Conservation (phyloP, 306 rosid genomes). For the Pueraria montana region DNA sequence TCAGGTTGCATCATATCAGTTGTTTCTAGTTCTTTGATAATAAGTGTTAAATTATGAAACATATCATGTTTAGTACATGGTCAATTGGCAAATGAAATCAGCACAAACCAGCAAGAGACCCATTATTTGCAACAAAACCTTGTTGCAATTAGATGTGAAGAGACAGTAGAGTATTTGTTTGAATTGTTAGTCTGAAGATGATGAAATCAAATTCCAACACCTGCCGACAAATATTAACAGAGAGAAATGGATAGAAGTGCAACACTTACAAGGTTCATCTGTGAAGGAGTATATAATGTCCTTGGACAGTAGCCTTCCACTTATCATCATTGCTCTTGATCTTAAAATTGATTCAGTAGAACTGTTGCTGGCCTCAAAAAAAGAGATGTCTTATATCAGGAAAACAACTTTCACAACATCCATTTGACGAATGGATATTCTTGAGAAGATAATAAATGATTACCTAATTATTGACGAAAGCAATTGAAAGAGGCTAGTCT, state of each 20-base stretch:
- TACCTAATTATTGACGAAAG: constrained; percentile 87
- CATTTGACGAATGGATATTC: constrained; percentile 14
- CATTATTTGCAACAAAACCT: constrained; percentile 8
- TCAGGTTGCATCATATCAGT: constrained; percentile 6
- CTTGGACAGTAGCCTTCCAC: constrained; percentile 84
- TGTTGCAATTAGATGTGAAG: constrained; percentile 4
- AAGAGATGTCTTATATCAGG: constrained; percentile 29
- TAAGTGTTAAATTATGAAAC: not conserved
- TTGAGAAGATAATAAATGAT: constrained; percentile 19
- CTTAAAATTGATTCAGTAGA: constrained; percentile 71
- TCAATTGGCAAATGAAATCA: constrained; percentile 24
- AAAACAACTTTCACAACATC: constrained; percentile 26
- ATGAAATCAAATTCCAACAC: constrained; percentile 32
- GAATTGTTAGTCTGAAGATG: not conserved
- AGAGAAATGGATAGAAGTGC: constrained; percentile 31
- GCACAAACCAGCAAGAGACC: constrained; percentile 38
- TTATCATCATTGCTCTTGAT: constrained; percentile 85
- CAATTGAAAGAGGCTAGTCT: constrained; percentile 73
- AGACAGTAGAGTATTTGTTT: constrained; percentile 1
- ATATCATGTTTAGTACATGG: not conserved
- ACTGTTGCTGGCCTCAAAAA: constrained; percentile 58
- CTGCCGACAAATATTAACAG: constrained; percentile 22
- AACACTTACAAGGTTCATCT: constrained; percentile 80
- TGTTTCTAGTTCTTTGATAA: not conserved
- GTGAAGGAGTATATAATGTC: constrained; percentile 60